Percentiles rank a stretch among this genome's conserved stretches.
Evolutionary conservation across 495 filamentous ascomycete species (phyloP).

Genomic region (Aspergillus hancockii): DNA sequence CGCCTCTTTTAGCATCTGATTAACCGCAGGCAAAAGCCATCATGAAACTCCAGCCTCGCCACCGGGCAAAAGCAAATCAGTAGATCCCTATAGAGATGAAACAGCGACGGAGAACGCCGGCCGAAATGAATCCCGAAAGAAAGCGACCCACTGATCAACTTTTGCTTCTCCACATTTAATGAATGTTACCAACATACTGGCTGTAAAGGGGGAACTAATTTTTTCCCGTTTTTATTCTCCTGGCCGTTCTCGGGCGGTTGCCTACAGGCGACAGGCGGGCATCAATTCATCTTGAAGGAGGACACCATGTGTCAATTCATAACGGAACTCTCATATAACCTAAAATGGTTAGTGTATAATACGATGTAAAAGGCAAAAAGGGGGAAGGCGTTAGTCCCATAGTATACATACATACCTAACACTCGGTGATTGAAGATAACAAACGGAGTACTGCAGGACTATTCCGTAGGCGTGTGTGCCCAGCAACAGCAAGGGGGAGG

Average conservation of each 20-base stretch:
- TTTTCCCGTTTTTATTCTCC: neutral
- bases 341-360: no score
- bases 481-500: neutral
- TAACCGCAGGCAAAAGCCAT: neutral
- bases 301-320: no score
- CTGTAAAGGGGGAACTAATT: neutral
- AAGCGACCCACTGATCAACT: slow-evolving; percentile 2
- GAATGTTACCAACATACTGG: neutral
- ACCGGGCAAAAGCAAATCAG: slow-evolving; percentile 4
- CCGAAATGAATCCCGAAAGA: slow-evolving; percentile 3
- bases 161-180: neutral
- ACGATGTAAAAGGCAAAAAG: no score
- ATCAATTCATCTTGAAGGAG: neutral
- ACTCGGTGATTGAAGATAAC: neutral
- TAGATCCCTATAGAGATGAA: neutral
- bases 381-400: no score
- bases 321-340: no score
- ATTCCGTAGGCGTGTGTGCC: neutral
- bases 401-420: neutral
- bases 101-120: neutral
- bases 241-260: neutral
- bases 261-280: neutral
- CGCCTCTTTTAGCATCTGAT: no score
- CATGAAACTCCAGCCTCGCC: neutral
- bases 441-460: neutral